Evolutionary conservation across 768 basidiomycete genomes (phyloP).

Genomic region (Calocybe indica): DNA sequence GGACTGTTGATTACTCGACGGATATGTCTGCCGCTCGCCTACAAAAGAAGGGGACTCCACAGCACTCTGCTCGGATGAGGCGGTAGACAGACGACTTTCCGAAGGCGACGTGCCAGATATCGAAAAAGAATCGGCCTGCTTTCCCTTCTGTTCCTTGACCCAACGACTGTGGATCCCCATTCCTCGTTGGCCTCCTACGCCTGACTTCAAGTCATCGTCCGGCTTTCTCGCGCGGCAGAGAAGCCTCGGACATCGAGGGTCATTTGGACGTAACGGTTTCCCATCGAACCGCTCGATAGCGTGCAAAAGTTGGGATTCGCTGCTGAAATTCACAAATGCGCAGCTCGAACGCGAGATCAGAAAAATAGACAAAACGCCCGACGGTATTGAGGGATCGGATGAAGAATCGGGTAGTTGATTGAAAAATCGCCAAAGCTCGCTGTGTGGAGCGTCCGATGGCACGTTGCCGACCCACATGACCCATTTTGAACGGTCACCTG

Average conservation of each 20-base stretch:
- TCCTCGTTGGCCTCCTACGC: conserved; percentile 89
- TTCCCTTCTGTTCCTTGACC: conserved; percentile 57
- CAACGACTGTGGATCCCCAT: conserved; percentile 80
- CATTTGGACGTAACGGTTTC: conserved; percentile 56
- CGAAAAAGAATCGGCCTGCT: conserved; percentile 18
- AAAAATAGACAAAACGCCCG: conserved; percentile 81
- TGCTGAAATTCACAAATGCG: conserved; percentile 87
- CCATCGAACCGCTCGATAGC: conserved; percentile 78
- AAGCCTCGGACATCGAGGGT: conserved; percentile 68
- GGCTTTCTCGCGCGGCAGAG: conserved; percentile 78
- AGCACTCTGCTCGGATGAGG: conserved; percentile 20
- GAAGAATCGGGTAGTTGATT: conserved; percentile 22
- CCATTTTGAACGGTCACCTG: conserved; percentile 78
- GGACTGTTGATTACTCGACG: conserved; percentile 27
- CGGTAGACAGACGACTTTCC: conserved; percentile 15
- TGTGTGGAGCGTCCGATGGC: conserved; percentile 72
- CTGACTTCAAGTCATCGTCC: conserved; percentile 83
- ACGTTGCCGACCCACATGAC: conserved; percentile 98
- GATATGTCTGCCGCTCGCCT: too few species aligned
- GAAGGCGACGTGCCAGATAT: conserved; percentile 12
- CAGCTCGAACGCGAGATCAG: conserved; percentile 94
- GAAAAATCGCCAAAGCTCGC: conserved; percentile 87
- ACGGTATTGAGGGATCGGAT: conserved; percentile 8
- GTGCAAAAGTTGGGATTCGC: conserved; percentile 49
- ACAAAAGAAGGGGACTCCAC: conserved; percentile 14